Conservation (phyloP, 2,329 filamentous ascomycete genomes). For the Aspergillus floridensis region DNA sequence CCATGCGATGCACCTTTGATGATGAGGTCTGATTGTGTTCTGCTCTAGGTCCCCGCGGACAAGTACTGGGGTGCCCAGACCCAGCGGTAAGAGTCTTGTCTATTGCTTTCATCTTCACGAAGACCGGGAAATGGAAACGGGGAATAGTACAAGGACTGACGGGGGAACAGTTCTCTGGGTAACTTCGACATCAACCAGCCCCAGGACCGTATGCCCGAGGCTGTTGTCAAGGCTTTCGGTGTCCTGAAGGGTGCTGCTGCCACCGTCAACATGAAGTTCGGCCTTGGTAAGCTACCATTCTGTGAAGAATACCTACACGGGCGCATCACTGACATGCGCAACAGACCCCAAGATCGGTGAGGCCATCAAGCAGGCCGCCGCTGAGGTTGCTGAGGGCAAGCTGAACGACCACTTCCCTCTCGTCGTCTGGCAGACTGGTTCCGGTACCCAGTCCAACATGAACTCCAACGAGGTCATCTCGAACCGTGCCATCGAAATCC, state of each 20-base stretch:
- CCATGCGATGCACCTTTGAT: background rate
- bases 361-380: conserved; percentile 91
- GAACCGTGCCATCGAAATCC: conserved; percentile 96
- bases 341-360: conserved; percentile 82
- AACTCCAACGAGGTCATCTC: conserved; percentile 99
- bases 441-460: conserved; percentile 99
- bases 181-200: conserved; percentile 99
- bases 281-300: conserved; percentile 59
- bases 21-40: conserved; percentile 13
- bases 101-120: background rate
- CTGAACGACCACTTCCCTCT: conserved; percentile 96
- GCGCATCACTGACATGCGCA: conserved; percentile 12
- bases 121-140: background rate
- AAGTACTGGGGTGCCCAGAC: conserved; percentile 99
- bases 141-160: conserved; percentile 20
- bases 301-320: background rate
- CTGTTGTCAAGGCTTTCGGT: conserved; percentile 89
- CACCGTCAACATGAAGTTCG: conserved; percentile 91
- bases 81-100: conserved; percentile 58
- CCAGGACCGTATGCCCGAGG: conserved; percentile 94
- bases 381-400: conserved; percentile 90
- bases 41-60: conserved; percentile 67
- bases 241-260: conserved; percentile 96
- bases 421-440: conserved; percentile 98
- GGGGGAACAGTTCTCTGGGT: conserved; percentile 64